Evolutionary conservation across 768 basidiomycete species (phyloP).

Genomic region (Boletus sensibilis): DNA sequence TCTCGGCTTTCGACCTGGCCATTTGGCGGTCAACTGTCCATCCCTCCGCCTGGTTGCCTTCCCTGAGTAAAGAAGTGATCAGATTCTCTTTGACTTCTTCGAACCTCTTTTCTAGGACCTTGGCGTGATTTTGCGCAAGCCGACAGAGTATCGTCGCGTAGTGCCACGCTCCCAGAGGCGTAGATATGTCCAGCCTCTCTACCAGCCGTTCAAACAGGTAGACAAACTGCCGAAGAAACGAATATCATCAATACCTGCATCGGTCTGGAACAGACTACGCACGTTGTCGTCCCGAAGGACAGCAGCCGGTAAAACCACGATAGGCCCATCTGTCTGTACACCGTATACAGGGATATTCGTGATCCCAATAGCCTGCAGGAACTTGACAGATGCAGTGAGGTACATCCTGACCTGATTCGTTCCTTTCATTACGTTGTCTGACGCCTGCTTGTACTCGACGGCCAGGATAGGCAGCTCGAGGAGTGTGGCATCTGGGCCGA

Average conservation of each 20-base stretch:
- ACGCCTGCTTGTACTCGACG: conserved; percentile 3
- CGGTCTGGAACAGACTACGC: neutral
- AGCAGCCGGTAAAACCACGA: conserved; percentile 1
- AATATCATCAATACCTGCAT: neutral
- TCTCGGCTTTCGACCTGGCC: neutral
- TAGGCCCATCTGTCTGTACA: conserved; percentile 6
- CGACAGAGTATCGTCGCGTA: conserved; percentile 9
- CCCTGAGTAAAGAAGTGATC: neutral
- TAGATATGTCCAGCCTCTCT: conserved; percentile 5
- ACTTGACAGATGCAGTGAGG: conserved; percentile 8
- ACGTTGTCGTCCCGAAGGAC: neutral
- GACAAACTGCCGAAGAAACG: neutral
- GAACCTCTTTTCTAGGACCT: neutral
- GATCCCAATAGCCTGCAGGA: conserved; percentile 5
- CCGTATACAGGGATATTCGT: conserved; percentile 2
- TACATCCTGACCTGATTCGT: conserved; percentile 10
- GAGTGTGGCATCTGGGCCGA: neutral
- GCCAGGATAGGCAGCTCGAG: conserved; percentile 10
- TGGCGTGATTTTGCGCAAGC: conserved; percentile 1
- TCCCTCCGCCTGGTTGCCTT: neutral
- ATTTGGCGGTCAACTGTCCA: conserved; percentile 5
- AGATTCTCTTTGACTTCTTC: neutral
- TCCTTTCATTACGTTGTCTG: neutral
- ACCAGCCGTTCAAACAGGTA: conserved; percentile 4
- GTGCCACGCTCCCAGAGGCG: conserved; percentile 8